A percentile compares a stretch with the other conserved stretches of the same genome.
Evolutionary conservation across 495 filamentous ascomycete species (phyloP).

Genomic region (Aspergillus steynii): DNA sequence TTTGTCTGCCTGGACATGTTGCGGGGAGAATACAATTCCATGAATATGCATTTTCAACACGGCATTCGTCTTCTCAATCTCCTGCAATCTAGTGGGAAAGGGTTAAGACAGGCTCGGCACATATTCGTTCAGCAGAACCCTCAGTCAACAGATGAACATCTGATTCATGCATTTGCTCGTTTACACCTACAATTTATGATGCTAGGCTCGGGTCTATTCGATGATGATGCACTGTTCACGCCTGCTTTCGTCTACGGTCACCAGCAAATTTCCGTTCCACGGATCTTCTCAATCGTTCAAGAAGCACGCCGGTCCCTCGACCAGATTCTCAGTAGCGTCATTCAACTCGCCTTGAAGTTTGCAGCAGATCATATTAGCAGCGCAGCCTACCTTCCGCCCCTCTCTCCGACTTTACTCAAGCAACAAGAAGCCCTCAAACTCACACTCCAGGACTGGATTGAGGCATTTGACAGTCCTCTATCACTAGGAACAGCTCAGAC

Average conservation of each 20-base stretch:
- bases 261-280: neutral
- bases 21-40: constrained; percentile 43
- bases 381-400: neutral
- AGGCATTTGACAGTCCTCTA: neutral
- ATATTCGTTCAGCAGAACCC: neutral
- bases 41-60: constrained; percentile 47
- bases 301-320: neutral
- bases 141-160: neutral
- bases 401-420: neutral
- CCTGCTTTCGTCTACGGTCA: neutral
- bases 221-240: neutral
- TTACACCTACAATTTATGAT: neutral
- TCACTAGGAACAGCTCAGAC: neutral
- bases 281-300: neutral
- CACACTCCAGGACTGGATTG: neutral
- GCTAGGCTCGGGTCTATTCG: neutral
- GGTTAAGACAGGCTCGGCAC: neutral
- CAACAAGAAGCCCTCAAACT: neutral
- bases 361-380: neutral
- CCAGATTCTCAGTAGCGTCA: neutral
- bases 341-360: neutral
- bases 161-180: neutral
- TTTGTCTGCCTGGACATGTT: constrained; percentile 53
- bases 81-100: neutral
- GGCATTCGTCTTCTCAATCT: constrained; percentile 19